phyloP scores from a whole-genome alignment of 1,284 basidiomycete species.

The Polyporus tsugae region DNA sequence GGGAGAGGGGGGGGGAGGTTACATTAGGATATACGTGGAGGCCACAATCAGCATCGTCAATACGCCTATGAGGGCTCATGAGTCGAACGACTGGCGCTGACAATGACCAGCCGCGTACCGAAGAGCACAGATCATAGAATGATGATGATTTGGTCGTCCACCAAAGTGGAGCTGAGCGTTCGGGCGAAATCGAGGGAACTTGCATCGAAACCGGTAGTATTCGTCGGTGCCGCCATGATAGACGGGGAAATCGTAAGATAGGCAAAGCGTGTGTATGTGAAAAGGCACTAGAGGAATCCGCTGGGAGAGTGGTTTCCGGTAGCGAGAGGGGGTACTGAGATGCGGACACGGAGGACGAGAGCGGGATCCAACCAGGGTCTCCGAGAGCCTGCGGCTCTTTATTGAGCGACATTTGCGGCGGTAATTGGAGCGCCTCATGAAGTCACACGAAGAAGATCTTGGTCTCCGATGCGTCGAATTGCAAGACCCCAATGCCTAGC shows the following conservation, averaged over 20 bases:
- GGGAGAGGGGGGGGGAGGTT: not conserved
- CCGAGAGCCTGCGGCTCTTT: not conserved
- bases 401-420: not conserved
- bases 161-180: not conserved
- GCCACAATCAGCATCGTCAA: slow-evolving; percentile 5
- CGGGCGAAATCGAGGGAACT: not conserved
- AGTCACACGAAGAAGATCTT: slow-evolving; percentile 3
- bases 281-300: not conserved
- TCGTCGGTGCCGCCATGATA: not conserved
- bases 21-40: not conserved
- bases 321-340: not conserved
- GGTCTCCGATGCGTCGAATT: not conserved
- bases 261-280: not conserved
- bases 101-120: not conserved
- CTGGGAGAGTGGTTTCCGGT: not conserved
- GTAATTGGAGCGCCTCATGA: not conserved
- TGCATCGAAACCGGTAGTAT: not conserved
- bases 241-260: not conserved
- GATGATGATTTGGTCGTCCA: not conserved
- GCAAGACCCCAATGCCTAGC: not conserved
- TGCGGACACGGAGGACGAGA: not conserved
- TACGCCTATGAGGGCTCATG: not conserved
- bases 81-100: not conserved
- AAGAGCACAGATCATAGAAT: not conserved
- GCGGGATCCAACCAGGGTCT: not conserved